Conservation (phyloP, 441 rosid genomes). For the Eruca vesicaria region DNA sequence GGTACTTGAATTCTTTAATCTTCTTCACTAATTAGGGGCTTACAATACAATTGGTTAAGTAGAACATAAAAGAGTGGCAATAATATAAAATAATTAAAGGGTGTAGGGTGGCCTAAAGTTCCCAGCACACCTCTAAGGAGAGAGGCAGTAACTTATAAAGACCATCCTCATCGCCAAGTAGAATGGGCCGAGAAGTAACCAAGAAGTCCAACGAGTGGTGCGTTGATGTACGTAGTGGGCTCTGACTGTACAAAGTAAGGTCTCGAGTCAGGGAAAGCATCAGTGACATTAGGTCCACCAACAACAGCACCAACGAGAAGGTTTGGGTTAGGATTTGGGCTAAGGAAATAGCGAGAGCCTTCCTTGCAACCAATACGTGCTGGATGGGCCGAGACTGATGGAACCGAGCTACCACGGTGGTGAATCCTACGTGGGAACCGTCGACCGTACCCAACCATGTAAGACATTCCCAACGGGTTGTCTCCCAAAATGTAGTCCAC, state of each 20-base stretch:
- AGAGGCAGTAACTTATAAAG: neutral
- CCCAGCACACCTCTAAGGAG: slow-evolving; percentile 29
- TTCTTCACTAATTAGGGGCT: slow-evolving; percentile 31
- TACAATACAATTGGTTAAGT: slow-evolving; percentile 30
- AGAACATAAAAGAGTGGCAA: slow-evolving; percentile 25
- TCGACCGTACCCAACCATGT: slow-evolving; percentile 71
- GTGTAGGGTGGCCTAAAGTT: slow-evolving; percentile 32
- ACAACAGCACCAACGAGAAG: slow-evolving; percentile 61
- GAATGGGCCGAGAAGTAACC: slow-evolving; percentile 65
- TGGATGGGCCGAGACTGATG: slow-evolving; percentile 53
- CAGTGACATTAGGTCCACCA: slow-evolving; percentile 68
- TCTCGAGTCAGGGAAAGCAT: slow-evolving; percentile 65
- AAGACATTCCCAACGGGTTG: slow-evolving; percentile 63
- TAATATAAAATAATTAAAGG: neutral
- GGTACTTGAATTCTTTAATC: slow-evolving; percentile 5
- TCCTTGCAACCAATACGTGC: slow-evolving; percentile 53
- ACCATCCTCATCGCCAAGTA: slow-evolving; percentile 25
- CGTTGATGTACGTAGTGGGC: slow-evolving; percentile 76
- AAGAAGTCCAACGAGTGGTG: slow-evolving; percentile 69
- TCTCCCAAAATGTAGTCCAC: slow-evolving; percentile 77
- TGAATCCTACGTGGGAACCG: slow-evolving; percentile 69
- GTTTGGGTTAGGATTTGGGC: slow-evolving; percentile 65
- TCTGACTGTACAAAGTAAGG: slow-evolving; percentile 65
- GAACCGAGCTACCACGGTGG: slow-evolving; percentile 66
- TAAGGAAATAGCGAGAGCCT: slow-evolving; percentile 54